phyloP scores from a whole-genome alignment of 1,284 basidiomycete species.

The Ceratobasidium sp. region DNA sequence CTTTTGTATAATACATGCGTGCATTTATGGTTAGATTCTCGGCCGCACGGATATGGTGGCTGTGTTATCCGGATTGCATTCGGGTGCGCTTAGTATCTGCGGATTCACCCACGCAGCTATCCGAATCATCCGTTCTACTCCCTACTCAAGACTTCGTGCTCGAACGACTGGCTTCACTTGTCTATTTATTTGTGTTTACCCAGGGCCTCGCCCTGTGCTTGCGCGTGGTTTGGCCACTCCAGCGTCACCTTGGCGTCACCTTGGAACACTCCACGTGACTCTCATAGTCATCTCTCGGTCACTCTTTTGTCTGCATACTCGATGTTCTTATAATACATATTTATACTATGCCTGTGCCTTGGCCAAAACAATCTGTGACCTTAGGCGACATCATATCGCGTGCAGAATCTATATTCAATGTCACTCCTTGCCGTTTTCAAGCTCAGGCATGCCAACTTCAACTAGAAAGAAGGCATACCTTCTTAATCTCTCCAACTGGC shows the following conservation, averaged over 20 bases:
- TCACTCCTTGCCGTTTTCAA: constrained; percentile 5
- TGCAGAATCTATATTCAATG: neutral
- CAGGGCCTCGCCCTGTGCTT: constrained; percentile 2
- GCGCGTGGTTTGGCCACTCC: neutral
- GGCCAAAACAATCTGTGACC: neutral
- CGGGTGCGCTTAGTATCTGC: constrained; percentile 2
- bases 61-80: neutral
- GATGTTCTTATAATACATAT: neutral
- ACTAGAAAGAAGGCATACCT: neutral
- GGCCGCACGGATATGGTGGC: neutral
- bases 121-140: constrained; percentile 9
- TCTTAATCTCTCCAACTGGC: constrained; percentile 16
- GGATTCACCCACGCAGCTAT: constrained; percentile 4
- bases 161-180: constrained; percentile 6
- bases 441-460: constrained; percentile 6
- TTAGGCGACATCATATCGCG: neutral
- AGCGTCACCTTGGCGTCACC: neutral
- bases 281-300: neutral
- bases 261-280: neutral
- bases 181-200: constrained; percentile 20
- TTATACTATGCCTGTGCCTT: neutral
- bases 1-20: neutral
- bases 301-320: neutral
- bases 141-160: constrained; percentile 8
- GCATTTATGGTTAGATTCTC: too few relatives aligned